Conservation (phyloP, 805 yeast genomes). For the Nakazawaea ernobii region DNA sequence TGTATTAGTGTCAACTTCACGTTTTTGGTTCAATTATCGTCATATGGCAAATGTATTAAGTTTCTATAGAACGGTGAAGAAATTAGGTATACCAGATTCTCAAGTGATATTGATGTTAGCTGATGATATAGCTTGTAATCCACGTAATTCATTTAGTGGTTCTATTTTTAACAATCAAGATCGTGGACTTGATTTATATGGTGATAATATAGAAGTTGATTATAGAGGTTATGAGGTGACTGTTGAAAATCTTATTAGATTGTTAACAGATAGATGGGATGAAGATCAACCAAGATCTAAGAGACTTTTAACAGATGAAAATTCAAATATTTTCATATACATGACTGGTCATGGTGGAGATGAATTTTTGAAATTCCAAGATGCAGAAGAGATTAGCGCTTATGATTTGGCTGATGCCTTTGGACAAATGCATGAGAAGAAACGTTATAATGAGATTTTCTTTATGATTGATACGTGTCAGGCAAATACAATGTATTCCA, state of each 20-base stretch:
- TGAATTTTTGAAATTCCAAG: conserved; percentile 95
- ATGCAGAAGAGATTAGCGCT: conserved; percentile 94
- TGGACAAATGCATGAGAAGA: conserved; percentile 94
- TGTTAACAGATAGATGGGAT: conserved; percentile 94
- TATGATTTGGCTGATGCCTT: conserved; percentile 96
- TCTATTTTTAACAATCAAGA: conserved; percentile 92
- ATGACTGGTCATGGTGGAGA: conserved; percentile 99
- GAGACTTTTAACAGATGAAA: conserved; percentile 85
- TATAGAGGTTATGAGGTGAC: conserved; percentile 98
- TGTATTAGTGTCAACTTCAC: conserved; percentile 88
- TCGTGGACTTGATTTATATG: conserved; percentile 87
- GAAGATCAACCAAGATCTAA: conserved; percentile 91
- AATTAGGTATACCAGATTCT: conserved; percentile 96
- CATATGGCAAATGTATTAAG: conserved; percentile 96
- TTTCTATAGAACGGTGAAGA: conserved; percentile 91
- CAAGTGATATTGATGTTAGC: conserved; percentile 94
- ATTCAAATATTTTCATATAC: conserved; percentile 88
- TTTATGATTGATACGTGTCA: conserved; percentile 99
- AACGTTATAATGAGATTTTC: conserved; percentile 88
- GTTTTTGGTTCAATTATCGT: conserved; percentile 98
- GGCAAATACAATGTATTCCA: conserved; percentile 95
- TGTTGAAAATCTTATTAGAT: conserved; percentile 90
- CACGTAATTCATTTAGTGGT: conserved; percentile 94
- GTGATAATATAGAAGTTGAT: conserved; percentile 93
- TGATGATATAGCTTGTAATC: conserved; percentile 96